Conservation (phyloP, 2,329 filamentous ascomycete genomes). For the Xylariaceae sp. region DNA sequence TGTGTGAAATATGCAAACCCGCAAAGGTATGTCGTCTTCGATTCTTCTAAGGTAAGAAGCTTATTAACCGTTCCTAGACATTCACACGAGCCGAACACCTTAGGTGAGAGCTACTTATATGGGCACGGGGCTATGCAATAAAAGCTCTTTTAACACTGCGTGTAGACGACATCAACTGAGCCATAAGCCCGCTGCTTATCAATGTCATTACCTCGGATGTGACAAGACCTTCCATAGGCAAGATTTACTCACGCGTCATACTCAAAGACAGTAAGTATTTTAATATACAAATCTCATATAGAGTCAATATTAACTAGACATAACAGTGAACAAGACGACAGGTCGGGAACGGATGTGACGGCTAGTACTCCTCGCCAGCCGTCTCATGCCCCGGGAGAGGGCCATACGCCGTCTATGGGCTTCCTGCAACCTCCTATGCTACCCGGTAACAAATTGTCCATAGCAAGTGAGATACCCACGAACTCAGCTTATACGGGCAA, state of each 20-base stretch:
- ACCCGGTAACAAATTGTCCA: conserved; percentile 22
- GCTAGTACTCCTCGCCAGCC: conserved; percentile 38
- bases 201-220: conserved; percentile 61
- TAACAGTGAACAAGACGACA: conserved; percentile 54
- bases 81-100: conserved; percentile 69
- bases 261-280: conserved; percentile 55
- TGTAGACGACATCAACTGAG: conserved; percentile 66
- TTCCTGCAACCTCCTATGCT: conserved; percentile 25
- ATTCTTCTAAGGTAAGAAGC: background rate
- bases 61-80: conserved; percentile 51
- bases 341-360: conserved; percentile 40
- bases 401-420: conserved; percentile 23
- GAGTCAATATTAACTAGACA: conserved; percentile 22
- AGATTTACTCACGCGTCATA: conserved; percentile 66
- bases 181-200: conserved; percentile 60
- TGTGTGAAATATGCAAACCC: conserved; percentile 58
- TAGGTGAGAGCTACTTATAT: conserved; percentile 52
- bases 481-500: conserved; percentile 32
- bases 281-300: background rate
- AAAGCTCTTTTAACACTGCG: conserved; percentile 36
- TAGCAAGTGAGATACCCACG: conserved; percentile 35
- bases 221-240: conserved; percentile 64
- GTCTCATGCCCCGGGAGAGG: conserved; percentile 36
- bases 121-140: background rate
- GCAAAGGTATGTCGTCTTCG: conserved; percentile 52